Evolutionary conservation across 768 basidiomycete species (phyloP).

Genomic region (Porphyrellus cyaneotinctus): DNA sequence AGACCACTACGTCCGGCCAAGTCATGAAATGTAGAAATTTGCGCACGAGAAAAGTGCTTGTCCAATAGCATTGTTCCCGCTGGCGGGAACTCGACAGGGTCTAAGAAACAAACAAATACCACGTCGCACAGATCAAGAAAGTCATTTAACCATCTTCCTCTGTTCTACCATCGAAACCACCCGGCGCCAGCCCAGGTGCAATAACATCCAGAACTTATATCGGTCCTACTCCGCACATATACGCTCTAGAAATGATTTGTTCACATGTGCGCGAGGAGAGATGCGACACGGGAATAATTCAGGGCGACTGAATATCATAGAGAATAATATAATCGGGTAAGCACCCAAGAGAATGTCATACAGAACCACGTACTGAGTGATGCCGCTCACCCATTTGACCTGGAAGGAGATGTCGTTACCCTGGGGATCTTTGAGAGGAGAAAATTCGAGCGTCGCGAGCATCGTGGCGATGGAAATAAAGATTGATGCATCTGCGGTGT

Average conservation of each 20-base stretch:
- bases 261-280: slow-evolving; percentile 1
- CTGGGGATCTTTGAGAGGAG: background rate
- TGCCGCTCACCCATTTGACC: slow-evolving; percentile 4
- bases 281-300: slow-evolving; percentile 8
- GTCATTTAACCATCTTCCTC: too few relatives aligned
- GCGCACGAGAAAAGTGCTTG: too few relatives aligned
- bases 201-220: too few relatives aligned
- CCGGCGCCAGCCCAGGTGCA: too few relatives aligned
- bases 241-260: background rate
- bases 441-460: slow-evolving; percentile 12
- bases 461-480: slow-evolving; percentile 10
- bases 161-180: background rate
- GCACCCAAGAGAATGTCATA: background rate
- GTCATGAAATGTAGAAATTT: too few relatives aligned
- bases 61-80: too few relatives aligned
- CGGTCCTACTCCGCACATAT: too few relatives aligned
- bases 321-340: background rate
- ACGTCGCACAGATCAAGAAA: too few relatives aligned
- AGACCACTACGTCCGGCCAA: too few relatives aligned
- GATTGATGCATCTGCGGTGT: slow-evolving; percentile 2
- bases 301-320: slow-evolving; percentile 7
- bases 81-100: too few relatives aligned
- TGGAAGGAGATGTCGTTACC: background rate
- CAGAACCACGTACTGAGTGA: slow-evolving; percentile 4
- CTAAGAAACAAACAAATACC: too few relatives aligned